Base-by-base conservation (phyloP, 495 filamentous ascomycete species). In the Acidiella bohemica region DNA sequence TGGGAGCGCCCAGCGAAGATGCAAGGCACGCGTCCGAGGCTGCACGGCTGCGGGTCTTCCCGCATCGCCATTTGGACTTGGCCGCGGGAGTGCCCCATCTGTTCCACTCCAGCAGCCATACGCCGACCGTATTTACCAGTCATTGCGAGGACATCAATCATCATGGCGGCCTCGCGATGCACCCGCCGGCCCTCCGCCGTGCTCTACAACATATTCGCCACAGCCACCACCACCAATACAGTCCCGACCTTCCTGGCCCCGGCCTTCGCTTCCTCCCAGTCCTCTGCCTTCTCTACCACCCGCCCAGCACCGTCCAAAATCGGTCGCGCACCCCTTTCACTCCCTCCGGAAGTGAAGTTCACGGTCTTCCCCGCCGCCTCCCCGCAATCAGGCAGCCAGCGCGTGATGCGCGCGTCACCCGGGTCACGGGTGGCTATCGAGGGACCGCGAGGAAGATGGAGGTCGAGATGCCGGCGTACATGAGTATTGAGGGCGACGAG, bases 321-420 rank as follows among this genome's bases (percentile, higher is more conserved):
- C 42, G 88, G 88, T 50, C 67, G 72, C 49, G 78, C 81, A 30
- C 71, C 85, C 22, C 70, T 97, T 47, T 77, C 83, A 32, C 68
- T 95, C 3, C 90, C 90, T 2, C 75, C 80, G 0, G 81, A 84
- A 47, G 87, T 95, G 23, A 75, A 75, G 22, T 65, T 96, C 42
- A 65, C 61, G 25, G 59, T 73, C 23, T 64, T 81, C 29, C 34
- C 68, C 78, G 28, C 73, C 75, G 5, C 66, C 57, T 26, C 50
- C 57, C 4, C 45, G 48, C 17, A 67, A 60, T 52, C 73, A 68
- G 38, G 68, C 36, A 30, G 67, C 9, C 54, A 25, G 21, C 35
- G 58, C 17, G 67, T 70, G 28, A 70, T 58, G 8, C 68, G 67
- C n/a, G 54, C 66, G 35, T 71, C 75, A 49, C 57, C 63, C 18